A percentile compares a stretch with the other conserved stretches of the same genome.
Evolutionary conservation across 1,284 basidiomycete genomes (phyloP).

Genomic region (Ceratobasidium sp.): DNA sequence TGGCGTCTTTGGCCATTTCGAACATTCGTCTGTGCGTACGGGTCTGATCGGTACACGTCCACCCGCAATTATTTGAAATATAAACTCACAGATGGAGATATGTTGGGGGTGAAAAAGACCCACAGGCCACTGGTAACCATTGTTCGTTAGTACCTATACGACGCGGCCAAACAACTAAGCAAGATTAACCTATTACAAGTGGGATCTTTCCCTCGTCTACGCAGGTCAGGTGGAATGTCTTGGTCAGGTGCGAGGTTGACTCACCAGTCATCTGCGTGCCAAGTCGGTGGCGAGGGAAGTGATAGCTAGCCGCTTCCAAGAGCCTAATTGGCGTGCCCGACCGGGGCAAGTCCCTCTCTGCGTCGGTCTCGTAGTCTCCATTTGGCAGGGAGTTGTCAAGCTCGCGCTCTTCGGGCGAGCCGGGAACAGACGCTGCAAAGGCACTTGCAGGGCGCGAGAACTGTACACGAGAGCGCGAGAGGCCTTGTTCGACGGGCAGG

Average conservation of each 20-base stretch:
- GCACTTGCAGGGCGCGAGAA: slow-evolving; percentile 23
- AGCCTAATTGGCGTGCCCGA: slow-evolving; percentile 40
- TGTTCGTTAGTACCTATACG: slow-evolving; percentile 9
- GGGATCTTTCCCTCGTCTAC: slow-evolving; percentile 56
- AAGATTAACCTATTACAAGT: slow-evolving; percentile 53
- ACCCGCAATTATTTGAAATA: slow-evolving; percentile 3
- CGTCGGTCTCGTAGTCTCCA: slow-evolving; percentile 28
- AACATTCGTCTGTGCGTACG: slow-evolving; percentile 64
- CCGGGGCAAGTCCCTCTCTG: slow-evolving; percentile 9
- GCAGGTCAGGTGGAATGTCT: neutral
- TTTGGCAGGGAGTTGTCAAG: slow-evolving; percentile 30
- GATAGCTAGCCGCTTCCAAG: slow-evolving; percentile 48
- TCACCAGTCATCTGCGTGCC: slow-evolving; percentile 55
- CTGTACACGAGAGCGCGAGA: slow-evolving; percentile 12
- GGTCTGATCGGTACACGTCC: neutral
- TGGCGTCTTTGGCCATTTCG: slow-evolving; percentile 64
- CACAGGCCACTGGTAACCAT: slow-evolving; percentile 56
- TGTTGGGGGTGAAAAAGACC: slow-evolving; percentile 62
- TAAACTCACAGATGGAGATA: slow-evolving; percentile 57
- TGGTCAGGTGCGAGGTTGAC: slow-evolving; percentile 44
- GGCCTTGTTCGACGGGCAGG: slow-evolving; percentile 26
- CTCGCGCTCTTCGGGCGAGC: slow-evolving; percentile 29
- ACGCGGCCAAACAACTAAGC: neutral
- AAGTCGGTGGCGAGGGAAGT: slow-evolving; percentile 54
- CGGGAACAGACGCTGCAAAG: slow-evolving; percentile 23